Evolutionary conservation across 2,329 filamentous ascomycete species (phyloP), one percentile per base, ranked within the genome.

Genomic region (Simplicillium sp.): DNA sequence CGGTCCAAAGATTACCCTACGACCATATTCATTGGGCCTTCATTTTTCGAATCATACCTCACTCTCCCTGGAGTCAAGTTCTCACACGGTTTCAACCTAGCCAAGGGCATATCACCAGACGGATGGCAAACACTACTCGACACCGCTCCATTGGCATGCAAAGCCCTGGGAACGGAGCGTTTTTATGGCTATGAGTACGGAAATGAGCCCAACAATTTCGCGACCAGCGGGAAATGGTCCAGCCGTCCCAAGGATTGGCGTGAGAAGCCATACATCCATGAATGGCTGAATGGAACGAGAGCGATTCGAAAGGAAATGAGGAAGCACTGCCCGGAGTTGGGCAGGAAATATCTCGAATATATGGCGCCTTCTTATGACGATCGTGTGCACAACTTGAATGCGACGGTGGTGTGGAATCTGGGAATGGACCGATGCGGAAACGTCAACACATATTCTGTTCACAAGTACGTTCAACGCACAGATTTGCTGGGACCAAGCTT

Each of bases 61-160:
- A 78, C 74, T 2, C 77, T 67, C 63, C 67, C 74, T 3, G 60
- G 65, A 35, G 67, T 69, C 18, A 73, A 71, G 44, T 82, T 72
- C 56, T 65, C 67, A 1, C 75, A 82, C 50, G 79, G 78, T 37
- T 80, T 82, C 63, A 81, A 82, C 39, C 62, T 74, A 33, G 70
- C 58, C 11, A 63, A 74, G 31, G 69, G 65, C 25, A 33, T 33
- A 47, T 67, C 65, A 29, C 66, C 68, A 6, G 58, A 54, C 9
- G 74, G 70, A 3, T 68, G 70, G 58, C 56, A 70, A 29, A 72
- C 70, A 0, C 62, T 81, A 1, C 49, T 73, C 3, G 66, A 70
- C 8, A 78, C 75, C 0, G 73, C 75, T 0, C 65, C 73, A 0
- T 55, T 77, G 33, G 76, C 68, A 2, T 82, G 78, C 57, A 69